A percentile compares a stretch with the other conserved stretches of the same genome.
Evolutionary conservation across 257 asterid species (phyloP).

Genomic region (Nemophila menziesii): DNA sequence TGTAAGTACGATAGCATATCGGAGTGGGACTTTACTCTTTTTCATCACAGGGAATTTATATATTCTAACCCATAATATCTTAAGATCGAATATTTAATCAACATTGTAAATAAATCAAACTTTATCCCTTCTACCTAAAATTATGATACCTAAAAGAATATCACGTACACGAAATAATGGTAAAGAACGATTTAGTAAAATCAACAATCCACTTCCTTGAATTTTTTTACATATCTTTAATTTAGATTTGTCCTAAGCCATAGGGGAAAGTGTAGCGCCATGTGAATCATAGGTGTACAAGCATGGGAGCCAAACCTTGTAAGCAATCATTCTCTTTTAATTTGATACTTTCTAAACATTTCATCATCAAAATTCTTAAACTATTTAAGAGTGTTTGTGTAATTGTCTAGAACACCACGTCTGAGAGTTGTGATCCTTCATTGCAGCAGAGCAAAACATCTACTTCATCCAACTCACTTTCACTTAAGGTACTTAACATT

Average conservation of each 20-base stretch:
- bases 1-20: no score
- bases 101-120: no score
- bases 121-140: no score
- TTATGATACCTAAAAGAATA: no score
- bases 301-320: constrained; percentile 54
- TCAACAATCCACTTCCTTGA: neutral
- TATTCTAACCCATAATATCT: no score
- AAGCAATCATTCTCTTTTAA: constrained; percentile 37
- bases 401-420: neutral
- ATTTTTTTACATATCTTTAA: constrained; percentile 1
- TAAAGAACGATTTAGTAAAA: no score
- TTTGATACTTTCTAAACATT: constrained; percentile 6
- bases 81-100: no score
- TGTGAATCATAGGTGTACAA: constrained; percentile 48
- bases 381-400: neutral
- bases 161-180: no score
- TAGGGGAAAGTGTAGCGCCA: constrained; percentile 32
- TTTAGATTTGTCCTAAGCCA: constrained; percentile 16
- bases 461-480: neutral
- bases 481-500: neutral
- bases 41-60: no score
- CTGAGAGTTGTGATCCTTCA: neutral
- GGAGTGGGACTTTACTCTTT: no score
- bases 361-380: constrained; percentile 11
- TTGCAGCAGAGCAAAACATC: constrained; percentile 3